Conservation (phyloP, 768 basidiomycete genomes). For the Hortiboletus flavorubellus region DNA sequence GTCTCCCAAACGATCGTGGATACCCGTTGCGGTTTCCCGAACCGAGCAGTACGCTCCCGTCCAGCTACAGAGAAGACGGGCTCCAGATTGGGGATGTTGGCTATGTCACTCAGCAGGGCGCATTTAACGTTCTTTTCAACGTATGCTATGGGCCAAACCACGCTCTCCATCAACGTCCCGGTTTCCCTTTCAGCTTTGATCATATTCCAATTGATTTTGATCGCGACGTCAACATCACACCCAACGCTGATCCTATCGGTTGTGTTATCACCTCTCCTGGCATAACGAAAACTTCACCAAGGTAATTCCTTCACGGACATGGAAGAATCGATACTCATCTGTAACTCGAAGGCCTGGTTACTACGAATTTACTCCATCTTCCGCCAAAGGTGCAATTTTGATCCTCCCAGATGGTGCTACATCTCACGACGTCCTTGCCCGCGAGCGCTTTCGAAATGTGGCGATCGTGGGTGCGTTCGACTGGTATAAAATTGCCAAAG, state of each 20-base stretch:
- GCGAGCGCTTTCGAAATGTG: constrained; percentile 7
- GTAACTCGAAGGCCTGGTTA: not conserved
- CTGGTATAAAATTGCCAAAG: constrained; percentile 26
- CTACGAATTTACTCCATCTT: not conserved
- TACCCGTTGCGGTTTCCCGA: constrained; percentile 33
- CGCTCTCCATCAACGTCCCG: too few species aligned
- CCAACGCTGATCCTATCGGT: too few species aligned
- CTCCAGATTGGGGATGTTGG: too few species aligned
- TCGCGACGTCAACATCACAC: too few species aligned
- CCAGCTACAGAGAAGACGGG: too few species aligned
- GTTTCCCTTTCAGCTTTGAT: too few species aligned
- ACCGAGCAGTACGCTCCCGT: not conserved
- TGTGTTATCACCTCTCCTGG: too few species aligned
- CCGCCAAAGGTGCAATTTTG: constrained; percentile 20
- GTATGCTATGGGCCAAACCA: too few species aligned
- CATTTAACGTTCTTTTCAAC: too few species aligned
- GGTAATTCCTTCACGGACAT: not conserved
- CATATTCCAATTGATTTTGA: too few species aligned
- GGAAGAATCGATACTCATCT: not conserved
- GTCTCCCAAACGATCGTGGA: constrained; percentile 19
- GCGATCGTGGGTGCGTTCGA: constrained; percentile 12
- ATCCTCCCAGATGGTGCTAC: constrained; percentile 16
- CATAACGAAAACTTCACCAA: too few species aligned
- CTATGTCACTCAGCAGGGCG: too few species aligned
- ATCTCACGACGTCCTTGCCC: constrained; percentile 10